Evolutionary conservation across 805 yeast genomes (phyloP).

Genomic region (Cyberlindnera petersonii): DNA sequence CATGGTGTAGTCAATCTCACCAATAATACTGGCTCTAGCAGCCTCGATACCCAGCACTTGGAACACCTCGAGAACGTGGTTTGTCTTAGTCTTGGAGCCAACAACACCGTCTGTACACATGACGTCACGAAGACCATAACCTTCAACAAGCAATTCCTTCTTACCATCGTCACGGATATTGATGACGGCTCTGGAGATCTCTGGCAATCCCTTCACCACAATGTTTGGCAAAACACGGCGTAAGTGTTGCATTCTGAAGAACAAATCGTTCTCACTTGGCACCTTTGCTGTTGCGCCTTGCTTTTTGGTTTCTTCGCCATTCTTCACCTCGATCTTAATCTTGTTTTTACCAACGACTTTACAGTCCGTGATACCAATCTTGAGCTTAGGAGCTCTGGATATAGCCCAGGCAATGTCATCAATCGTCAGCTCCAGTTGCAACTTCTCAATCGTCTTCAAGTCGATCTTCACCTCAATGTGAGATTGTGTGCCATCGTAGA

Average conservation of each 20-base stretch:
- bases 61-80: constrained; percentile 87
- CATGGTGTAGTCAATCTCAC: constrained; percentile 96
- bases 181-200: constrained; percentile 93
- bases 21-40: constrained; percentile 87
- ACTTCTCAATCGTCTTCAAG: constrained; percentile 74
- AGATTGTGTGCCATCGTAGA: constrained; percentile 75
- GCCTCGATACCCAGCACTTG: constrained; percentile 96
- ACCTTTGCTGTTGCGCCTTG: constrained; percentile 40
- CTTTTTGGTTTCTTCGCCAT: constrained; percentile 40
- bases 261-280: constrained; percentile 47
- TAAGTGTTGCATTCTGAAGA: constrained; percentile 84
- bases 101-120: constrained; percentile 97
- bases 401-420: constrained; percentile 86
- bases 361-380: constrained; percentile 71
- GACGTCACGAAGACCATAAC: constrained; percentile 92
- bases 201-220: constrained; percentile 90
- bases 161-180: constrained; percentile 83
- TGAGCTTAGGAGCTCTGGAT: constrained; percentile 80
- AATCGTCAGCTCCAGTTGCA: constrained; percentile 84
- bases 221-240: constrained; percentile 82
- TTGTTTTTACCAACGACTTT: constrained; percentile 60
- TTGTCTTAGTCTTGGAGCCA: constrained; percentile 82
- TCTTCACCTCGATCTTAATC: constrained; percentile 57
- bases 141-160: constrained; percentile 93
- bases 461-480: constrained; percentile 80